Evolutionary conservation across 306 rosid genomes (phyloP).

Genomic region (Bauhinia variegata): DNA sequence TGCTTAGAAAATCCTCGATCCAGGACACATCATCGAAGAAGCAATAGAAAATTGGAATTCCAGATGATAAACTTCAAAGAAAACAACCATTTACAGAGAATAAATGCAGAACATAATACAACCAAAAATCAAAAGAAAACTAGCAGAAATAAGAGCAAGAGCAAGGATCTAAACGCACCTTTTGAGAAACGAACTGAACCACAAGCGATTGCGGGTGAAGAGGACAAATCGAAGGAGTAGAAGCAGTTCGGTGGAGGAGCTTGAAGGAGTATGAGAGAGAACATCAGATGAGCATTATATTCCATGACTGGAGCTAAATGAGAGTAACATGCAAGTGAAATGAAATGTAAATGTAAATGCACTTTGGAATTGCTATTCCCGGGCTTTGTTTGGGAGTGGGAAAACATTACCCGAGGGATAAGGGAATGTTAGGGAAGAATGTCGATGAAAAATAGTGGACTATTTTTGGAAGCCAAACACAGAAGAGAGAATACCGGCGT

Average conservation of each 20-base stretch:
- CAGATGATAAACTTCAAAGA: not conserved
- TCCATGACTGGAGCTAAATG: constrained; percentile 38
- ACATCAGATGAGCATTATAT: constrained; percentile 37
- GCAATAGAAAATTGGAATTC: constrained; percentile 28
- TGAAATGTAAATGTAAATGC: constrained; percentile 55
- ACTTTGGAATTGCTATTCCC: not conserved
- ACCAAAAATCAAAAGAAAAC: not conserved
- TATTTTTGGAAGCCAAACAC: constrained; percentile 26
- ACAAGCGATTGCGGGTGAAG: not conserved
- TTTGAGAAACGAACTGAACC: constrained; percentile 8
- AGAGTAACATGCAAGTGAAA: constrained; percentile 17
- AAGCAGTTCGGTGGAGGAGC: not conserved
- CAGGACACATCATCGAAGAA: not conserved
- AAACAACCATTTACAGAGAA: not conserved
- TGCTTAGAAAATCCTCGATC: constrained; percentile 29
- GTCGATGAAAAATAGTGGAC: constrained; percentile 14
- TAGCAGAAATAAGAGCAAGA: not conserved
- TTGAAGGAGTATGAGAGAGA: constrained; percentile 4
- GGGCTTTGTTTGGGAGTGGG: constrained; percentile 29
- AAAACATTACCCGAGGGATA: not conserved
- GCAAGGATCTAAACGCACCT: constrained; percentile 42
- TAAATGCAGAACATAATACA: not conserved
- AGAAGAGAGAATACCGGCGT: constrained; percentile 1
- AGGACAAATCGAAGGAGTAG: not conserved
- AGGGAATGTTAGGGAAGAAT: not conserved